Evolutionary conservation across 2,329 filamentous ascomycete genomes (phyloP), one percentile per base, ranked within the genome.

Genomic region (Pseudogymnoascus sp.): DNA sequence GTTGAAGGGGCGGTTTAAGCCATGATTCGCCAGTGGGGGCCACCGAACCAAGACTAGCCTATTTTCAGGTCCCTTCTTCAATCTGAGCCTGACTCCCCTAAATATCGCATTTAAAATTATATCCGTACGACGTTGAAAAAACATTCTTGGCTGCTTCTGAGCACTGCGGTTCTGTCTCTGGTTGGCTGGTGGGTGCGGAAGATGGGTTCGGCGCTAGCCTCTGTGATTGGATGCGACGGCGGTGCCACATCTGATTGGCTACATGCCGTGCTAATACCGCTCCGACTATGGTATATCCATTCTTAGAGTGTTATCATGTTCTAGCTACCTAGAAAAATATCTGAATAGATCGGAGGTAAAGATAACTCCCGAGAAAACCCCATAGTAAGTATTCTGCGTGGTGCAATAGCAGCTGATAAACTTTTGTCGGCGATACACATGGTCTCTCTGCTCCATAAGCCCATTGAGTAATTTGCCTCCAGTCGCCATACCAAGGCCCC

Each of bases 171-270:
- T 27, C 52, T 31, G 7, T 10, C 12, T 64, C 12, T 63, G 63
- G 21, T 63, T 64, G 61, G 63, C 15, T 52, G 37, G 13, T 62
- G 52, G 9, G 12, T 9, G 52, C 48, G 61, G 45, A 37, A 42
- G 13, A 12, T 27, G n/a, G 29, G 18, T n/a, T 25, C 37, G 55
- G 60, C 61, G 60, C 60, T 62, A 39, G 21, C 18, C 35, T 8
- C 29, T 48, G 5, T 60, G 25, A 63, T 62, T 62, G 63, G 63
- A 25, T 15, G 52, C 35, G 21, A 35, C 62, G 64, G 63, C 63
- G 64, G 60, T 36, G n/a, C 13, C n/a, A 31, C 27, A 13, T 29
- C 21, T 52, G 45, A n/a, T 52, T 52, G 45, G 45, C 10, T 52
- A n/a, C 13, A 2, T 55, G 55, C n/a, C 8, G 5, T 36, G 15